These are phyloP conservation scores for Vitellaria paradoxa DNA, from an alignment of 179 eudicot genomes.

Conservation along the genomic window DNA sequence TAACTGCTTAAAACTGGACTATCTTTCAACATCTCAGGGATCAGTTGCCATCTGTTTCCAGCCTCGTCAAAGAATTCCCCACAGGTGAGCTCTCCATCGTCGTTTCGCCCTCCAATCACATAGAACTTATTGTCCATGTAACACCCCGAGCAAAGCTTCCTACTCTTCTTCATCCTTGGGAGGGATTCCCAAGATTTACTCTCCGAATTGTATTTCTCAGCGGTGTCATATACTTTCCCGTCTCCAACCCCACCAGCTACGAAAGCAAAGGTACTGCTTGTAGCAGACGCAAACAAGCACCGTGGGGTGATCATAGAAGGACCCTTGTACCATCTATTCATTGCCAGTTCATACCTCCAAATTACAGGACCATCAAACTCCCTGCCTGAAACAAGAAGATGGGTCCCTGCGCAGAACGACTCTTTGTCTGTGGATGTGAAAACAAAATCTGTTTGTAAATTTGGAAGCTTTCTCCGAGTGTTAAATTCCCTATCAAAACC, in stretches of 20 bases:
- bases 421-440: slow-evolving; percentile 53
- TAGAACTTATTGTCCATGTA: slow-evolving; percentile 69
- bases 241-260: slow-evolving; percentile 60
- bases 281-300: slow-evolving; percentile 75
- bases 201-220: slow-evolving; percentile 57
- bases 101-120: slow-evolving; percentile 65
- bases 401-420: slow-evolving; percentile 71
- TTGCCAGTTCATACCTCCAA: slow-evolving; percentile 58
- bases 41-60: slow-evolving; percentile 43
- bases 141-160: slow-evolving; percentile 62
- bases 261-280: slow-evolving; percentile 45
- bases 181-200: slow-evolving; percentile 52
- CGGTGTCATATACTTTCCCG: slow-evolving; percentile 37
- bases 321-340: slow-evolving; percentile 52
- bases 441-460: slow-evolving; percentile 39
- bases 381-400: slow-evolving; percentile 61
- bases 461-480: slow-evolving; percentile 47
- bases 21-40: slow-evolving; percentile 52
- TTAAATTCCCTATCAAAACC: slow-evolving; percentile 48
- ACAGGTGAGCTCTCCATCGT: slow-evolving; percentile 49
- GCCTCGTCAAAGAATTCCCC: slow-evolving; percentile 56
- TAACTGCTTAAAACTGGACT: slow-evolving; percentile 33
- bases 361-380: slow-evolving; percentile 43
- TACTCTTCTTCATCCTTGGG: slow-evolving; percentile 50
- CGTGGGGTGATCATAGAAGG: slow-evolving; percentile 58